These are phyloP conservation scores for Lactarius hatsudake DNA, from an alignment of 768 basidiomycete species.

Conservation along the genomic window DNA sequence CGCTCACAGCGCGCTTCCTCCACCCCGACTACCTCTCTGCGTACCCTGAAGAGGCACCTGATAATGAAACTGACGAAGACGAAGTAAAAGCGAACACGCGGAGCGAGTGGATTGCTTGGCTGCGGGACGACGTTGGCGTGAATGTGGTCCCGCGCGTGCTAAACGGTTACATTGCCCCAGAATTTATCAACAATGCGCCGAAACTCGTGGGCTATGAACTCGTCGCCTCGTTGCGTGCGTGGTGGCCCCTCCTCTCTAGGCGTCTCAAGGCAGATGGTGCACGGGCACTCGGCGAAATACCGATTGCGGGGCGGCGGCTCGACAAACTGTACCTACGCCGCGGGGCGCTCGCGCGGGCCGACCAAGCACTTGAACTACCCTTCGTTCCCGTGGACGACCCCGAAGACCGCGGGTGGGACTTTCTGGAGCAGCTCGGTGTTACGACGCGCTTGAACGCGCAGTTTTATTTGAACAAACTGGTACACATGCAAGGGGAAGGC, in stretches of 20 bases:
- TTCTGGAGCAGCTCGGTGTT: slow-evolving; percentile 28
- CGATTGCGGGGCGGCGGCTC: slow-evolving; percentile 15
- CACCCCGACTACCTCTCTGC: slow-evolving; percentile 17
- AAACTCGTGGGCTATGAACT: background rate
- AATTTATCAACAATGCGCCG: slow-evolving; percentile 10
- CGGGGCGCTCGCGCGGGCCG: slow-evolving; percentile 4
- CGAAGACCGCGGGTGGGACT: slow-evolving; percentile 26
- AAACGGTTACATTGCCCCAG: slow-evolving; percentile 15
- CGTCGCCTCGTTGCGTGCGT: slow-evolving; percentile 16
- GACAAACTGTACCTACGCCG: slow-evolving; percentile 21
- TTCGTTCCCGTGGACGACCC: slow-evolving; percentile 29
- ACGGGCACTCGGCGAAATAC: slow-evolving; percentile 8
- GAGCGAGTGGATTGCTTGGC: slow-evolving; percentile 25
- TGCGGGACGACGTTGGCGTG: slow-evolving; percentile 21
- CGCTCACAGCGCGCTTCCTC: slow-evolving; percentile 16
- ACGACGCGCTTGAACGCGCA: slow-evolving; percentile 20
- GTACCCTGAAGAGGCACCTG: background rate
- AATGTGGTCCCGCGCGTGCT: slow-evolving; percentile 24
- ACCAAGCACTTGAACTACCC: slow-evolving; percentile 15
- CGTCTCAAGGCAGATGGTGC: background rate
- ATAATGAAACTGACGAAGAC: background rate
- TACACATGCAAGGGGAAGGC: slow-evolving; percentile 20
- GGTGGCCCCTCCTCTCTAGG: slow-evolving; percentile 13
- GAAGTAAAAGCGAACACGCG: background rate
- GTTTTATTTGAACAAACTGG: slow-evolving; percentile 27